A percentile compares a stretch with the other conserved stretches of the same genome.
phyloP scores from a whole-genome alignment of 176 grass and related monocot species.

The Carex pumila region DNA sequence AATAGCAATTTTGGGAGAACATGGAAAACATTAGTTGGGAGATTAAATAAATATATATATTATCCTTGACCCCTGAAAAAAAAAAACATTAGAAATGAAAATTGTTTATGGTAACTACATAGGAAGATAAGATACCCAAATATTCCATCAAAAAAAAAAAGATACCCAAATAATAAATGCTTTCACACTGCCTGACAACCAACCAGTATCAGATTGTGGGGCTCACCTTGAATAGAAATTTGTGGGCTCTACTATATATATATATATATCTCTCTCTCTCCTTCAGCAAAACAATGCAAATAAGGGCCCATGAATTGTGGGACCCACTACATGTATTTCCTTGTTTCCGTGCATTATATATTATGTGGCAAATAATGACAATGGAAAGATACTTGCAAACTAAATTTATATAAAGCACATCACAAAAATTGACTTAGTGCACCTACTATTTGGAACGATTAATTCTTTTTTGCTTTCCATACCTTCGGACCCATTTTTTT shows the following conservation, averaged over 20 bases:
- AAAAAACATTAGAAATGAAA: not conserved
- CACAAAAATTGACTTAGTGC: not conserved
- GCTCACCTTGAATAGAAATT: not conserved
- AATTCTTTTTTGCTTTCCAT: not conserved
- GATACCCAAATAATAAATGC: slow-evolving; percentile 10
- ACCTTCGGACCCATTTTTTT: not conserved
- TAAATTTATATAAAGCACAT: not conserved
- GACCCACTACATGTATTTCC: not conserved
- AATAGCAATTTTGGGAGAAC: not conserved
- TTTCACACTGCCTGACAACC: slow-evolving; percentile 3
- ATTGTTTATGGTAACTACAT: not conserved
- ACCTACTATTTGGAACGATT: not conserved
- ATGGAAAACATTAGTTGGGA: not conserved
- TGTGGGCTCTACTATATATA: not conserved
- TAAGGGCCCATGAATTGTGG: not conserved
- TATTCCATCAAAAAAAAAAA: too few relatives aligned
- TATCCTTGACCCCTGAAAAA: not conserved
- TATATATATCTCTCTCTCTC: too few relatives aligned
- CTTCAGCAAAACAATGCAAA: not conserved
- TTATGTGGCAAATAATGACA: not conserved
- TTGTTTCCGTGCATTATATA: not conserved
- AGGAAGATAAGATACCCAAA: not conserved
- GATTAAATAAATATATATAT: not conserved
- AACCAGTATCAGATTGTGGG: slow-evolving; percentile 12
- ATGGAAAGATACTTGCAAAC: not conserved